Evolutionary conservation across 768 basidiomycete genomes (phyloP).

Genomic region (Boletus rufocinnamomeus): DNA sequence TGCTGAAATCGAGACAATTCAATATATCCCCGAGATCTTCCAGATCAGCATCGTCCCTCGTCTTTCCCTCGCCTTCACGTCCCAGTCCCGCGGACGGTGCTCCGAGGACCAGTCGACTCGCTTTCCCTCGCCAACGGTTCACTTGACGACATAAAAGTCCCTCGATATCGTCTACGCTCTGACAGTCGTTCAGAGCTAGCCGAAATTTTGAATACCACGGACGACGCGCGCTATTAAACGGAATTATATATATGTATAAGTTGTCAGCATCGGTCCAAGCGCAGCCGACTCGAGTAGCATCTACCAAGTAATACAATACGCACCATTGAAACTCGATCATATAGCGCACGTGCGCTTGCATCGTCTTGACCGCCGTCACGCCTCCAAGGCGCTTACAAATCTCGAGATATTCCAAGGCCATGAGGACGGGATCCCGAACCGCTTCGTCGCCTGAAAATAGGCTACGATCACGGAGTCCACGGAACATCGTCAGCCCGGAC

Average conservation of each 20-base stretch:
- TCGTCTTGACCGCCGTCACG: slow-evolving; percentile 48
- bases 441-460: slow-evolving; percentile 52
- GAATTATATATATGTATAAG: background rate
- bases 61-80: background rate
- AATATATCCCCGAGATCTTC: slow-evolving; percentile 8
- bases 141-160: slow-evolving; percentile 45
- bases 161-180: slow-evolving; percentile 49
- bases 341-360: slow-evolving; percentile 67
- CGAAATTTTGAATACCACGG: slow-evolving; percentile 62
- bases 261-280: background rate
- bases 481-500: background rate
- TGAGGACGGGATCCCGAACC: slow-evolving; percentile 62
- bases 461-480: slow-evolving; percentile 35
- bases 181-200: slow-evolving; percentile 43
- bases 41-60: background rate
- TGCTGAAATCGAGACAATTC: background rate
- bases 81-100: background rate
- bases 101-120: slow-evolving; percentile 8
- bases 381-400: slow-evolving; percentile 55
- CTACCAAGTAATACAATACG: slow-evolving; percentile 20
- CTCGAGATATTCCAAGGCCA: slow-evolving; percentile 70
- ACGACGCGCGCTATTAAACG: slow-evolving; percentile 40
- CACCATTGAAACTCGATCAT: slow-evolving; percentile 72
- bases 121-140: slow-evolving; percentile 52
- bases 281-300: background rate